Conservation (phyloP, 2,329 filamentous ascomycete genomes). For the Dactylonectria macrodidyma region DNA sequence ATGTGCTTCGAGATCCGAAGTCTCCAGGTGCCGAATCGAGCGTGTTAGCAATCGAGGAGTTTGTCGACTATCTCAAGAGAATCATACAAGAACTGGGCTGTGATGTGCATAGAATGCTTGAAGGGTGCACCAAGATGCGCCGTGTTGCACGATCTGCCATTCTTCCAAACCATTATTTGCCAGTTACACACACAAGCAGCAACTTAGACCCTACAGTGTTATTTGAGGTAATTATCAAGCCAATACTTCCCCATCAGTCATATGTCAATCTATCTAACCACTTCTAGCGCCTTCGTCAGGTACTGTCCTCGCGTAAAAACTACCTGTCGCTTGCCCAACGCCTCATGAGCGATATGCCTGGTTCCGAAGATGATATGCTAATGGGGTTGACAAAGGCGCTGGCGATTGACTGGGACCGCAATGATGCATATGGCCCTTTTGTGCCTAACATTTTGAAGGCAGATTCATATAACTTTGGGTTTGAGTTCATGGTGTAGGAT, state of each 20-base stretch:
- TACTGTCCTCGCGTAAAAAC: not conserved
- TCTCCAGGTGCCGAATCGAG: not conserved
- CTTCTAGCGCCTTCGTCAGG: not conserved
- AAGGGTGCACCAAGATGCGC: constrained; percentile 1
- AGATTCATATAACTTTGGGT: not conserved
- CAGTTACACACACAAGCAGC: not conserved
- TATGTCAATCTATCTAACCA: no score
- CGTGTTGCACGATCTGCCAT: not conserved
- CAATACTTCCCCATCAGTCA: not conserved
- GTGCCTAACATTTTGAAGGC: not conserved
- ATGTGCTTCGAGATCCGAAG: constrained; percentile 1
- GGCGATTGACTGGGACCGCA: not conserved
- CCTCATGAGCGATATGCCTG: not conserved
- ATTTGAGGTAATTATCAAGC: not conserved
- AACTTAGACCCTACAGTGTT: not conserved
- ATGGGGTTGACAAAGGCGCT: not conserved
- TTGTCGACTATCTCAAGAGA: not conserved
- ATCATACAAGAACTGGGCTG: not conserved
- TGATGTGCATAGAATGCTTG: not conserved
- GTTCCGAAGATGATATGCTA: not conserved
- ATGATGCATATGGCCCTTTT: constrained; percentile 3
- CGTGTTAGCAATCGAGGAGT: not conserved
- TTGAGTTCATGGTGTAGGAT: not conserved
- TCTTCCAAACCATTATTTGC: not conserved
- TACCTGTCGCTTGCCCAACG: not conserved